Evolutionary conservation across 805 yeast species (phyloP), one percentile per base, ranked within the genome.

Genomic region (Yarrowia sp.): DNA sequence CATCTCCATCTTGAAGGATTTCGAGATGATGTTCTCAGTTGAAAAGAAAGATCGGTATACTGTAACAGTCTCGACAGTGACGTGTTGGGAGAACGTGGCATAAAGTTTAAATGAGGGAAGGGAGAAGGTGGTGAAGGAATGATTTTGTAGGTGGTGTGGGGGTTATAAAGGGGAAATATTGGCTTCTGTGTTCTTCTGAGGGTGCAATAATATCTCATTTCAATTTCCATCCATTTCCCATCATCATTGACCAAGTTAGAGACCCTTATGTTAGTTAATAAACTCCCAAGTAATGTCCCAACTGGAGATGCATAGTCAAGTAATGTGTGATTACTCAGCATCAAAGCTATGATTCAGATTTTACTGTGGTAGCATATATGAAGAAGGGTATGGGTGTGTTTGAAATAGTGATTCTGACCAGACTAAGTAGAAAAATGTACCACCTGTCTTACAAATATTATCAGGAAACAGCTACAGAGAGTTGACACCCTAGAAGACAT

Each of bases 21-120:
- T 15, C 9, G 55, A 52, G 42, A 38, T 33, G 55, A 30, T 46
- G 58, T 36, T 38, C 44, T 36, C 33, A 36, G 42, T 17, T 52
- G 42, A 24, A 24, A 52, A 52, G 50, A 46, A 46, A 52, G 42
- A 52, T 34, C 40, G 58, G 6, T 24, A 24, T 24, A 7, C 30
- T 24, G 30, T 24, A 1, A 24, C 30, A 24, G 30, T 34, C 12
- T 14, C 34, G 36, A 34, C 30, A 19, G 33, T 58, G 64, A 58
- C 64, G 64, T 58, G 64, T 58, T 39, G 63, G 61, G 50, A 42
- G 64, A 58, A 58, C 64, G 64, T 58, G 64, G 64, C 64, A 42
- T 4, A 43, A 58, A 50, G 24, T 50, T 34, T 34, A 19, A 13
- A 20, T 20, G 49, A 4, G 2, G 15, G 9, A 20, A 20, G 10